Percentiles rank a stretch among this genome's conserved stretches.
Evolutionary conservation across 805 yeast species (phyloP).

Genomic region (Scheffersomyces lignosus): DNA sequence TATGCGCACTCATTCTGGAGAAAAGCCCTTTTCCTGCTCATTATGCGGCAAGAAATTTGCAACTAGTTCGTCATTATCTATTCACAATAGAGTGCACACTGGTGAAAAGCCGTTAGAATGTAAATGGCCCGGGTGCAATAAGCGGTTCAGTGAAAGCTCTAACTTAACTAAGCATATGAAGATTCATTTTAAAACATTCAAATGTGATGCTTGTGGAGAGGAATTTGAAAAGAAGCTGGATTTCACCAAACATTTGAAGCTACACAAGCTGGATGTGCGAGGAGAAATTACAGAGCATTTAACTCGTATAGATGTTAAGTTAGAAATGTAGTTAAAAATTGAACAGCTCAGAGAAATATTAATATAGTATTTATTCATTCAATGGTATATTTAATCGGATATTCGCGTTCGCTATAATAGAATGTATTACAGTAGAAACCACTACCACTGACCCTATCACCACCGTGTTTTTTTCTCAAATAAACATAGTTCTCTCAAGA

Average conservation of each 20-base stretch:
- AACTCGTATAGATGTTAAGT: conserved; percentile 2
- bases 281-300: no score
- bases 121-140: conserved; percentile 77
- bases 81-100: conserved; percentile 83
- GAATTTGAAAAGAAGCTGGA: conserved; percentile 49
- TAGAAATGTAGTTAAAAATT: conserved; percentile 3
- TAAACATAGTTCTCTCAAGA: no score
- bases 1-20: conserved; percentile 82
- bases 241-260: conserved; percentile 37
- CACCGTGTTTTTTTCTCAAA: no score
- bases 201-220: conserved; percentile 53
- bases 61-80: conserved; percentile 77
- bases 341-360: not conserved
- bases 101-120: conserved; percentile 88
- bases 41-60: conserved; percentile 78
- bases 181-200: conserved; percentile 60
- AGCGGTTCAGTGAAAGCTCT: conserved; percentile 84
- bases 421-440: no score
- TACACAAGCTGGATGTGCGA: conserved; percentile 6
- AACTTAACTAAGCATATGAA: conserved; percentile 87
- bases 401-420: no score
- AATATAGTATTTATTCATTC: no score
- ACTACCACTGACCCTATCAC: no score
- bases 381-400: no score
- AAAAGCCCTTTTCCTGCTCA: conserved; percentile 76